phyloP scores from a whole-genome alignment of 108 stramenopile genomes.

The Cyclotella atomus region DNA sequence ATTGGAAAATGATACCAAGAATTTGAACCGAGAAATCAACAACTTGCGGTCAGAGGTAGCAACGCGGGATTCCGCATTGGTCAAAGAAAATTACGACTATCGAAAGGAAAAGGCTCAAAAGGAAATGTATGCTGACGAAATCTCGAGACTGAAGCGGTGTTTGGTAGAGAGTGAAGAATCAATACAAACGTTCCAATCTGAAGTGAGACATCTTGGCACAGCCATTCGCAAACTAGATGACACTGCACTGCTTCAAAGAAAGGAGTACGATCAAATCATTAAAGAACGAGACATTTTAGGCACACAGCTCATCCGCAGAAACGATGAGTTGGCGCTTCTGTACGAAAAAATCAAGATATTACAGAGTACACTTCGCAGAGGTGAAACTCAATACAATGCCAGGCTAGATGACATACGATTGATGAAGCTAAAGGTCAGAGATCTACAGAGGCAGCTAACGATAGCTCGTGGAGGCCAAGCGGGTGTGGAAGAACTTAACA shows the following conservation, averaged over 20 bases:
- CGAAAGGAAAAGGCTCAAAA: conserved; percentile 65
- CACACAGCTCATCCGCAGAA: conserved; percentile 87
- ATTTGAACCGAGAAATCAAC: conserved; percentile 72
- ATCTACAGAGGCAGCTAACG: conserved; percentile 66
- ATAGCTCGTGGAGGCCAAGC: conserved; percentile 50
- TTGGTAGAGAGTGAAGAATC: conserved; percentile 58
- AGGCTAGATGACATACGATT: conserved; percentile 74
- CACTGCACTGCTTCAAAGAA: conserved; percentile 66
- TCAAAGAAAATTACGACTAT: conserved; percentile 80
- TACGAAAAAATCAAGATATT: conserved; percentile 89
- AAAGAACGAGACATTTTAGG: conserved; percentile 90
- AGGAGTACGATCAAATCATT: conserved; percentile 80
- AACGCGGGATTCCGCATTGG: conserved; percentile 76
- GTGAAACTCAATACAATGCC: conserved; percentile 70
- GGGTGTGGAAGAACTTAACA: conserved; percentile 58
- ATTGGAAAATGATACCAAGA: conserved; percentile 71
- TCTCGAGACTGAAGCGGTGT: conserved; percentile 48
- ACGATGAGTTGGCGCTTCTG: conserved; percentile 86
- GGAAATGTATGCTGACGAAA: conserved; percentile 57
- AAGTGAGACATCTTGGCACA: conserved; percentile 55
- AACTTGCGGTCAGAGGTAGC: conserved; percentile 72
- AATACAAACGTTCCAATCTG: conserved; percentile 67
- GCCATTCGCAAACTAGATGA: conserved; percentile 82
- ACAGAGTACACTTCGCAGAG: conserved; percentile 72
- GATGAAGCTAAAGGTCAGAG: conserved; percentile 73